Evolutionary conservation across 306 rosid species (phyloP).

Genomic region (Quillaja saponaria): DNA sequence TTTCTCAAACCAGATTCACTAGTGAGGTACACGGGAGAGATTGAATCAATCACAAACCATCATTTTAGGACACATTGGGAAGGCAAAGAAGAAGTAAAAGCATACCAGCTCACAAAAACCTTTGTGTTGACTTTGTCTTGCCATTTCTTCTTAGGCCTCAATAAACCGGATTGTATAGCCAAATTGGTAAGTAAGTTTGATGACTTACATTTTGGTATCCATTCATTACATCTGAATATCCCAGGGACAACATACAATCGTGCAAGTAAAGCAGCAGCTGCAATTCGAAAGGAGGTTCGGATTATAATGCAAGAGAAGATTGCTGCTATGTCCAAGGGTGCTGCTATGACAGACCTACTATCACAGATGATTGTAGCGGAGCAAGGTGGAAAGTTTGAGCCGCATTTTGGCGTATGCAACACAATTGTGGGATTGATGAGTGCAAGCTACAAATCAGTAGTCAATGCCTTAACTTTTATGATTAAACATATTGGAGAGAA

Average conservation of each 20-base stretch:
- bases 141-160: slow-evolving; percentile 50
- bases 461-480: slow-evolving; percentile 63
- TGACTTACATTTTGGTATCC: slow-evolving; percentile 45
- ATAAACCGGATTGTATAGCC: slow-evolving; percentile 36
- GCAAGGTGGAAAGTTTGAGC: slow-evolving; percentile 53
- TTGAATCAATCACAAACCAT: slow-evolving; percentile 49
- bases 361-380: slow-evolving; percentile 58
- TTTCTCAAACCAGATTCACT: slow-evolving; percentile 64
- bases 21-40: slow-evolving; percentile 46
- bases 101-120: slow-evolving; percentile 45
- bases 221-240: slow-evolving; percentile 42
- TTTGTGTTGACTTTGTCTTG: slow-evolving; percentile 44
- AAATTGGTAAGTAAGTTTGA: slow-evolving; percentile 43
- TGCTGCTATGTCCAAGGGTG: slow-evolving; percentile 45
- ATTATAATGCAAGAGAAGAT: slow-evolving; percentile 51
- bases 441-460: slow-evolving; percentile 50
- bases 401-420: slow-evolving; percentile 53
- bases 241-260: slow-evolving; percentile 51
- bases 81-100: slow-evolving; percentile 41
- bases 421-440: slow-evolving; percentile 64
- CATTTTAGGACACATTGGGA: slow-evolving; percentile 55
- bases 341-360: slow-evolving; percentile 49
- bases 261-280: slow-evolving; percentile 49
- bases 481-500: slow-evolving; percentile 60
- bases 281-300: slow-evolving; percentile 47